These are phyloP conservation scores for Plantago rigida DNA, from an alignment of 305 asterid genomes.

Conservation along the genomic window DNA sequence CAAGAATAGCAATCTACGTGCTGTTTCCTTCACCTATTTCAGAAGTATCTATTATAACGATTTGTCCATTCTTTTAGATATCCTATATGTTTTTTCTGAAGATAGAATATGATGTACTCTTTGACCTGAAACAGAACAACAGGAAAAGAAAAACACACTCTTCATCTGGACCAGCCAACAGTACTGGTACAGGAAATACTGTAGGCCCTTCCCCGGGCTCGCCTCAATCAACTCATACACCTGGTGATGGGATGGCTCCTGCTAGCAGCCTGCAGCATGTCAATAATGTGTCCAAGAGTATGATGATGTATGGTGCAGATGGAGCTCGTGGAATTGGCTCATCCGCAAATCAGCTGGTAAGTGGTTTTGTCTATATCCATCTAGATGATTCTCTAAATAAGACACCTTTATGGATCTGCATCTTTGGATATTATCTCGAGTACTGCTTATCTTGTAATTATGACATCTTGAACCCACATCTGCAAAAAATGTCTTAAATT, in stretches of 20 bases:
- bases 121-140: conserved; percentile 46
- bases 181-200: conserved; percentile 97
- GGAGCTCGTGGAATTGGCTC: conserved; percentile 85
- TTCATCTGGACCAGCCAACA: conserved; percentile 95
- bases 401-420: not conserved
- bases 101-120: not conserved
- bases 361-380: conserved; percentile 19
- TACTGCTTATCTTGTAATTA: too few relatives aligned
- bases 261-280: conserved; percentile 66
- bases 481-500: too few relatives aligned
- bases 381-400: not conserved
- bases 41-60: too few relatives aligned
- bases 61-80: too few relatives aligned
- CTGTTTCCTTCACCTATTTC: too few relatives aligned
- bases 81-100: not conserved
- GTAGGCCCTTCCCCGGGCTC: conserved; percentile 89
- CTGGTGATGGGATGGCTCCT: conserved; percentile 46
- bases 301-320: conserved; percentile 79
- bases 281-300: conserved; percentile 61
- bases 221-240: conserved; percentile 86
- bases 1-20: too few relatives aligned
- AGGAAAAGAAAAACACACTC: conserved; percentile 90
- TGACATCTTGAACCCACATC: too few relatives aligned
- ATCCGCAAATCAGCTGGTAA: conserved; percentile 87
- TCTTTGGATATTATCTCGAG: not conserved